Base-by-base conservation (phyloP, 192 early-diverging fungal genomes). In the Podila horticola region DNA sequence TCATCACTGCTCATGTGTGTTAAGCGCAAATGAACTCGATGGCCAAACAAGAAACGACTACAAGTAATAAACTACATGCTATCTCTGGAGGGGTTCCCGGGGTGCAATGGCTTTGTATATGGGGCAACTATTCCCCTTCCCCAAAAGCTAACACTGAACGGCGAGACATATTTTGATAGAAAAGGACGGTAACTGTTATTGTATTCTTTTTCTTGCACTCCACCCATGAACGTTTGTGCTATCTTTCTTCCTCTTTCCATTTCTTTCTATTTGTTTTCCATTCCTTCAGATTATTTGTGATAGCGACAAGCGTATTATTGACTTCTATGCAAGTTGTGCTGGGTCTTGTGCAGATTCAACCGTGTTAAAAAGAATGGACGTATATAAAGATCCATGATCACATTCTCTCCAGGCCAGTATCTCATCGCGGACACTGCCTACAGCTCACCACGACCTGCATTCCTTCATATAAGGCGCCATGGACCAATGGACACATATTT, bases 401-500 rank as follows among this genome's bases (percentile, higher is more conserved):
- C 26, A 64, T 49, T 64, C 26, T 64, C 63, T 7, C 41, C 41
- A n/a, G 63, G 63, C 17, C 20, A 64, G 41, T 64, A 64, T 33
- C 41, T 64, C 11, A 33, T 64, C 13, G 63, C 63, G n/a, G 63
- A 64, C 26, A 49, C 63, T 7, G 63, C 19, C 5, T 64, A 26
- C n/a, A 38, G 41, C 17, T 64, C 22, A 28, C 63, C 11, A 48
- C 17, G 5, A 41, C 13, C 19, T 49, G 19, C 26, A 64, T 64
- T 49, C 63, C 63, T 26, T 12, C 63, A 1, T 64, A 49, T 26
- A 64, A 64, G 45, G 36, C 19, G 9, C 63, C 63, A 12, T 33
- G 36, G 5, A n/a, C 63, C 9, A 64, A 64, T 5, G 33, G 33
- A 34, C 33, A 34, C 33, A 34, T 34, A 6, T 34, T 34, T 34